Evolutionary conservation across 495 filamentous ascomycete species (phyloP).

Genomic region (Neurospora intermedia): DNA sequence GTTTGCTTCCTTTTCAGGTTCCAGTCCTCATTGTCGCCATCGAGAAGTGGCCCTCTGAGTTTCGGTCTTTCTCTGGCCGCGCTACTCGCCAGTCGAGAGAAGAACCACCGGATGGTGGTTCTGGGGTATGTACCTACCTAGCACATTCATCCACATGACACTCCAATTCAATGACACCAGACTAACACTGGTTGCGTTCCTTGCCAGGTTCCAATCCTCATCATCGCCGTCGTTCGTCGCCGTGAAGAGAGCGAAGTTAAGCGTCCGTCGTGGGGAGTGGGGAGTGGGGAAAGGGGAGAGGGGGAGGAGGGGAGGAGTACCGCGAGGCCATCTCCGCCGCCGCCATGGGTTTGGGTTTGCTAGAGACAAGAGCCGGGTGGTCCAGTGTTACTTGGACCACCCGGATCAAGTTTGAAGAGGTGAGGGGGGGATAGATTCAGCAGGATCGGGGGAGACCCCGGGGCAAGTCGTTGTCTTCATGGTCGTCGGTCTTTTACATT

Average conservation of each 20-base stretch:
- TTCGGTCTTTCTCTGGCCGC: not conserved
- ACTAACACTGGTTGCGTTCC: not conserved
- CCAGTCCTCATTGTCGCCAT: not conserved
- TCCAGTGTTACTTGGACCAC: not conserved
- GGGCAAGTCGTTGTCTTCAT: not conserved
- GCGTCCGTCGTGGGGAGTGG: not conserved
- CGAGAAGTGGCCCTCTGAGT: not conserved
- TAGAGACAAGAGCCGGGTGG: not conserved
- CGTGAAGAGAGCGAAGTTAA: not conserved
- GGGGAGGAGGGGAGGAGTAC: not conserved
- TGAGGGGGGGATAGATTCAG: not conserved
- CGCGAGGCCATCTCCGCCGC: not conserved
- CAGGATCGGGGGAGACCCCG: not conserved
- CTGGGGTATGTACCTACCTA: not conserved
- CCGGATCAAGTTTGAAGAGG: not conserved
- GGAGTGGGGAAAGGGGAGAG: too few species aligned
- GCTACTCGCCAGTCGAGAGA: not conserved
- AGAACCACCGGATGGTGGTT: not conserved
- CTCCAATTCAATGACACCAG: too few species aligned
- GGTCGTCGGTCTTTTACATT: not conserved
- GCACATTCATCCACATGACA: too few species aligned
- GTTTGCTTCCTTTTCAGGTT: too few species aligned
- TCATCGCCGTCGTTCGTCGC: not conserved
- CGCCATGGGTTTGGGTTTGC: not conserved
- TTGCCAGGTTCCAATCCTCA: not conserved